Percentiles rank a stretch among this genome's conserved stretches.
Conservation (phyloP, 148 eudicot species). For the Camellia granthamiana region DNA sequence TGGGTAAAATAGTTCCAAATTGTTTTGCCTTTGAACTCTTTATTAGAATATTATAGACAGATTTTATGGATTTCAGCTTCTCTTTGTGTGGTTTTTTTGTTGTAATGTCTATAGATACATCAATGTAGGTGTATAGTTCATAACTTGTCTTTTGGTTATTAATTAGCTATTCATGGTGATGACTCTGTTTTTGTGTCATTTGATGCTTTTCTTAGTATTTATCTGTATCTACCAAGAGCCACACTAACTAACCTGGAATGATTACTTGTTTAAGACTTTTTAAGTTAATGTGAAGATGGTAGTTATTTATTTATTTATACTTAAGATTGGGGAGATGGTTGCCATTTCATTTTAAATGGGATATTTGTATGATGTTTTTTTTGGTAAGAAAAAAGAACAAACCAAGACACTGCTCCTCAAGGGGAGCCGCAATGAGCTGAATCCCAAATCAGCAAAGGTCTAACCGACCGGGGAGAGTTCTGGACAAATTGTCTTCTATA, state of each 20-base stretch:
- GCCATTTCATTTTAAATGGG: neutral
- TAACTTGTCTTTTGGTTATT: neutral
- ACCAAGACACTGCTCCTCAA: no score
- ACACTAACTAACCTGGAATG: neutral
- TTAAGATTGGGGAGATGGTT: neutral
- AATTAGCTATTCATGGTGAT: neutral
- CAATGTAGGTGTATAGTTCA: neutral
- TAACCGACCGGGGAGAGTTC: no score
- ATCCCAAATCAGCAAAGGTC: no score
- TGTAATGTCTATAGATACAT: neutral
- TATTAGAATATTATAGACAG: neutral
- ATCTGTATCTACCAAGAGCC: neutral
- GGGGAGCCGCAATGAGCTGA: no score
- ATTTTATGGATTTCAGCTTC: neutral
- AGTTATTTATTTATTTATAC: neutral
- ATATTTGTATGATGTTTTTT: neutral
- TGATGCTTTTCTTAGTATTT: neutral
- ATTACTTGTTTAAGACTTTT: neutral
- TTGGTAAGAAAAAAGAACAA: no score
- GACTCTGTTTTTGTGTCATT: neutral
- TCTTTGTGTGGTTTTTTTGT: constrained; percentile 9
- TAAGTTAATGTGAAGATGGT: neutral
- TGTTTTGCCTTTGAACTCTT: neutral
- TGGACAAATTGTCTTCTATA: no score
- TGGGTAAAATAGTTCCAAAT: neutral